Base-by-base conservation (phyloP, 169 alveolate species). In the Babesia caballi region DNA sequence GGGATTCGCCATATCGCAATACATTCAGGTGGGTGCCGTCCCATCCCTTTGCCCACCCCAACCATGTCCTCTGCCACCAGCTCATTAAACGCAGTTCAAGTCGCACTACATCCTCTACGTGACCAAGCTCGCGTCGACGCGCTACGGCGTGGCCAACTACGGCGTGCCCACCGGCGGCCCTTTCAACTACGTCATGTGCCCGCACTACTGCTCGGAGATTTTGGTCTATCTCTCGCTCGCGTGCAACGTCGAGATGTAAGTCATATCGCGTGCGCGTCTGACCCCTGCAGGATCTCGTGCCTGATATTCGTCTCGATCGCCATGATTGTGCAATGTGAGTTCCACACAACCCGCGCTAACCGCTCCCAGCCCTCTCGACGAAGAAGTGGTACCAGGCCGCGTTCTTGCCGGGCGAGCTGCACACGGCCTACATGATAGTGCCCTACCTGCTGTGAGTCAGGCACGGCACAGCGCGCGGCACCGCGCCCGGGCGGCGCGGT, bases 201-300 rank as follows among this genome's bases (percentile, higher is more conserved):
- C 95, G 4, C 95, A 91, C 74, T 91, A 91, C 82, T 77, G 89
- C 33, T 84, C 91, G 12, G 95, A 91, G 77, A 77, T 84, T 27
- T 46, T 89, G 21, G 73, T 87, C n/a, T 91, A 91, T 63, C 52
- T 86, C 27, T 74, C 88, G 35, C 84, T 91, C 40, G 63, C 68
- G 33, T 54, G 88, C 52, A 78, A 78, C 44, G 25, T 47, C 27
- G 73, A 78, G 69, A 78, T 67, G 87, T 78, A 35, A 25, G 82
- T 68, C 25, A 19, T 36, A 19, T 21, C 21, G 14, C 11, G 12
- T 36, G 7, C 11, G 35, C 54, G 32, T 19, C 11, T 33, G 14
- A 2, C 11, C 25, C 27, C 17, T 42, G 38, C 60, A 78, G 87
- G 87, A 3, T 58, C 32, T 57, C 73, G 15, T 67, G 83, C n/a